These are phyloP conservation scores for Periconia sp. DNA, from an alignment of 2,329 filamentous ascomycete genomes.

Conservation along the genomic window DNA sequence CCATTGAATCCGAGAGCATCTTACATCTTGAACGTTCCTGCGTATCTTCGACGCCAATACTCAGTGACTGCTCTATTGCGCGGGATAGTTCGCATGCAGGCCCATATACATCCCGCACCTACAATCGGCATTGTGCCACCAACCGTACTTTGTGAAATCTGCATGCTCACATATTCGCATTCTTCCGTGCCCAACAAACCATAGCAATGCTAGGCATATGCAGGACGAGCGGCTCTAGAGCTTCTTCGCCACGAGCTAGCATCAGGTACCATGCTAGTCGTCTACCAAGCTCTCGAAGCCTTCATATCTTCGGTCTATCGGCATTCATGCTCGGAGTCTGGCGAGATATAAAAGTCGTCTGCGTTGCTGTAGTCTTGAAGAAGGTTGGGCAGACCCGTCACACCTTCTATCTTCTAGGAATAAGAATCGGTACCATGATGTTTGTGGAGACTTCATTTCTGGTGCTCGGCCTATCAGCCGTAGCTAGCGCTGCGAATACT, in stretches of 20 bases:
- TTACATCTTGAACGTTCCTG: too few relatives aligned
- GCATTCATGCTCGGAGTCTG: too few relatives aligned
- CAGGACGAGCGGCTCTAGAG: background rate
- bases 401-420: background rate
- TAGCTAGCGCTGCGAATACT: slow-evolving; percentile 2
- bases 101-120: background rate
- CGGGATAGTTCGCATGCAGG: background rate
- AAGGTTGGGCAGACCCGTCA: too few relatives aligned
- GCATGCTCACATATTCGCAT: slow-evolving; percentile 1
- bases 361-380: too few relatives aligned
- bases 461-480: slow-evolving; percentile 1
- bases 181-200: slow-evolving; percentile 5
- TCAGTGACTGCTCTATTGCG: background rate
- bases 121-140: slow-evolving; percentile 3
- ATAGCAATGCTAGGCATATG: slow-evolving; percentile 1
- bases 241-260: background rate
- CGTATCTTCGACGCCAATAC: background rate
- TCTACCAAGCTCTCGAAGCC: background rate
- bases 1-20: too few relatives aligned
- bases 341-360: too few relatives aligned
- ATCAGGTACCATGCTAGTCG: background rate
- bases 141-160: slow-evolving; percentile 1
- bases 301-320: slow-evolving; percentile 1
- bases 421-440: background rate
- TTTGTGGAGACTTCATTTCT: background rate